Evolutionary conservation across 352 stramenopile genomes (phyloP).

Genomic region (Phytophthora niederhauseri): DNA sequence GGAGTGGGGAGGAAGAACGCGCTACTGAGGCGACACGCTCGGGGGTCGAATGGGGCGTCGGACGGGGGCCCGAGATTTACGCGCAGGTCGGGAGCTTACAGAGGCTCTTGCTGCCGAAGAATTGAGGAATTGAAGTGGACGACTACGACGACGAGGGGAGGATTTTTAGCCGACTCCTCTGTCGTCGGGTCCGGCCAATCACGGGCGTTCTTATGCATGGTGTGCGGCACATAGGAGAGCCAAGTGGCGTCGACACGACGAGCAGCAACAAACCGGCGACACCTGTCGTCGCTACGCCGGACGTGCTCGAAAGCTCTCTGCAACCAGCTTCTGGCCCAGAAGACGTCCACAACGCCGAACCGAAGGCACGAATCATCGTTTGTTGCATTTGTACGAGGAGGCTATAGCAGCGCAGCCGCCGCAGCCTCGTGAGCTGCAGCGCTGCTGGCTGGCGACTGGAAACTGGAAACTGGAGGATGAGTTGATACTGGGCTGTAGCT

Average conservation of each 20-base stretch:
- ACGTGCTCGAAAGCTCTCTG: slow-evolving; percentile 22
- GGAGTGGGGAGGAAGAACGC: background rate
- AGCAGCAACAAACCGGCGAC: slow-evolving; percentile 7
- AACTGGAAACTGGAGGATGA: background rate
- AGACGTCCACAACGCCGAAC: background rate
- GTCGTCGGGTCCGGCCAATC: slow-evolving; percentile 5
- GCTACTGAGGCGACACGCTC: background rate
- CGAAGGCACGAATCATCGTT: slow-evolving; percentile 22
- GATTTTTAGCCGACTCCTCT: background rate
- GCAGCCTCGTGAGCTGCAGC: slow-evolving; percentile 3
- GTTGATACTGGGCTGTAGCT: background rate
- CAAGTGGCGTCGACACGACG: slow-evolving; percentile 3
- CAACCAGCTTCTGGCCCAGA: background rate
- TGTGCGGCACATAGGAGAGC: background rate
- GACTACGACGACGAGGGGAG: background rate
- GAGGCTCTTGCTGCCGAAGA: slow-evolving; percentile 27
- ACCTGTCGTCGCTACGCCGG: slow-evolving; percentile 6
- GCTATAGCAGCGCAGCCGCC: background rate
- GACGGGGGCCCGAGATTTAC: background rate
- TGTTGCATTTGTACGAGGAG: slow-evolving; percentile 39
- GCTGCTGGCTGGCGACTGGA: slow-evolving; percentile 4
- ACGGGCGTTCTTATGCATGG: background rate
- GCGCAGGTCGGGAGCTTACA: background rate
- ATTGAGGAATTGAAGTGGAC: slow-evolving; percentile 8
- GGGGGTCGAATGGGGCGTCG: slow-evolving; percentile 1